Percentiles rank a stretch among this genome's conserved stretches.
Conservation (phyloP, 1,284 basidiomycete species). For the Inonotus hispidus region DNA sequence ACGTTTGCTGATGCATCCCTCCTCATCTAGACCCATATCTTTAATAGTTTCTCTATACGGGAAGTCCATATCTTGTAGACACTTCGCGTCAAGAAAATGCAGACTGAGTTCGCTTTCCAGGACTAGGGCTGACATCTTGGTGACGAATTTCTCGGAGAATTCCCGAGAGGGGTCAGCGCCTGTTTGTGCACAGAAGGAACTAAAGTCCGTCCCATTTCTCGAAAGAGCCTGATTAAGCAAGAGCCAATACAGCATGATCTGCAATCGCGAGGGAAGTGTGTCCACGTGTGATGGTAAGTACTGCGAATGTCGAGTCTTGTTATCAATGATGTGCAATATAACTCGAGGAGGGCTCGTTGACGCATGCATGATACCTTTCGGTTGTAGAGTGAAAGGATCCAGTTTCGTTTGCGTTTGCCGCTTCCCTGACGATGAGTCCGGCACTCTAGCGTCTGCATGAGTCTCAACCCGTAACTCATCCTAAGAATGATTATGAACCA, state of each 20-base stretch:
- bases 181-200: constrained; percentile 47
- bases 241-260: constrained; percentile 81
- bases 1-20: not conserved
- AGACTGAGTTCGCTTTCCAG: constrained; percentile 28
- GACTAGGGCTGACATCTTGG: constrained; percentile 41
- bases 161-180: constrained; percentile 34
- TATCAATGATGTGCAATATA: constrained; percentile 58
- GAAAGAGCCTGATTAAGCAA: constrained; percentile 53
- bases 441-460: not conserved
- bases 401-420: not conserved
- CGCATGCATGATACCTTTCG: not conserved
- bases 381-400: not conserved
- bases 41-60: constrained; percentile 15
- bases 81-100: constrained; percentile 23
- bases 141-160: constrained; percentile 55
- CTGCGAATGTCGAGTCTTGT: constrained; percentile 61
- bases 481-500: not conserved
- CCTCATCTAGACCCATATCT: constrained; percentile 5
- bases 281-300: constrained; percentile 60
- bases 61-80: constrained; percentile 9
- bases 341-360: constrained; percentile 1
- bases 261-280: constrained; percentile 59
- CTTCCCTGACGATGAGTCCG: not conserved
- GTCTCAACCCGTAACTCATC: constrained; percentile 1
- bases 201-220: constrained; percentile 44